Conservation (phyloP, 306 rosid species). For the Citrullus amarus region DNA sequence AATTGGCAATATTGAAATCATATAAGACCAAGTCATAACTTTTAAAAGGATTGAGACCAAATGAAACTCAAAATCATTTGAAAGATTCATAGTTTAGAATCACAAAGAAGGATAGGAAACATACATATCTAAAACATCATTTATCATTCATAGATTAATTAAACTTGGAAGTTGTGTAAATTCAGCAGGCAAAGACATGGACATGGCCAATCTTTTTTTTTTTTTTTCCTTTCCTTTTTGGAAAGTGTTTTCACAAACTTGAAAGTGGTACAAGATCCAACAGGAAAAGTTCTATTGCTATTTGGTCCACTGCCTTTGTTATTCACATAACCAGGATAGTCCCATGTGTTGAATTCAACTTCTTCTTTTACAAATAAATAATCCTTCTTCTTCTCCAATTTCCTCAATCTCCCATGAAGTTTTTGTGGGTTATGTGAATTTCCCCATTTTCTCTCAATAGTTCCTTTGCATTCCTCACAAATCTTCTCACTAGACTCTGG, state of each 20-base stretch:
- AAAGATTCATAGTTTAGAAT: too few species aligned
- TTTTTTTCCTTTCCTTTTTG: not conserved
- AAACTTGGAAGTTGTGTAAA: not conserved
- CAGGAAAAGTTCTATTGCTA: not conserved
- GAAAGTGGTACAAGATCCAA: not conserved
- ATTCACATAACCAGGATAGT: not conserved
- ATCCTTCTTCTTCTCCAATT: not conserved
- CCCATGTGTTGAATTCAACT: not conserved
- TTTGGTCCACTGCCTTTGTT: not conserved
- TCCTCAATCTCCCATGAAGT: not conserved
- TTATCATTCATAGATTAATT: not conserved
- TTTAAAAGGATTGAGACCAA: too few species aligned
- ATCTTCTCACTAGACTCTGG: conserved; percentile 13
- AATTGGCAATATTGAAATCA: too few species aligned
- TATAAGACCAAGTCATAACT: too few species aligned
- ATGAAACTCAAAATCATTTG: too few species aligned
- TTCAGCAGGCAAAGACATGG: not conserved
- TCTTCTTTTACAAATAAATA: not conserved
- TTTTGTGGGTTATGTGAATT: conserved; percentile 39
- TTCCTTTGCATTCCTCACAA: conserved; percentile 10
- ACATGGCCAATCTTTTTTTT: not conserved
- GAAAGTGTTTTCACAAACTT: not conserved
- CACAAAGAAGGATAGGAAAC: too few species aligned
- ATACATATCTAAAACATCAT: too few species aligned
- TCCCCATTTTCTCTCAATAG: conserved; percentile 14